phyloP scores from a whole-genome alignment of 441 rosid genomes.

The Kokia cookei region DNA sequence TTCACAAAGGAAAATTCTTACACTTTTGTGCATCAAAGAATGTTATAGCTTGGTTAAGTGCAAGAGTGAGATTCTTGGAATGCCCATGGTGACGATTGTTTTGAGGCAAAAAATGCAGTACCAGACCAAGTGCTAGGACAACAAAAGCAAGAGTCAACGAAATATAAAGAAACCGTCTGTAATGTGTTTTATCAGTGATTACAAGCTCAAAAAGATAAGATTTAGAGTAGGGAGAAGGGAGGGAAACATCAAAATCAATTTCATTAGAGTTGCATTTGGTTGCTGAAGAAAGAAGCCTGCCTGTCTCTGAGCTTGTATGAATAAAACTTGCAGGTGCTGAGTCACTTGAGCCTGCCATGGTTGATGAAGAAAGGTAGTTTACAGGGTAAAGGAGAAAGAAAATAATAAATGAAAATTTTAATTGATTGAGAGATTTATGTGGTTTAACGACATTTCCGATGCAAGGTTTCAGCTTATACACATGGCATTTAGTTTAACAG shows the following conservation, averaged over 20 bases:
- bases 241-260: slow-evolving; percentile 24
- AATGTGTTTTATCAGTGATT: slow-evolving; percentile 32
- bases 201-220: slow-evolving; percentile 41
- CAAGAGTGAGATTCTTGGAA: slow-evolving; percentile 49
- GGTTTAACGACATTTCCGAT: slow-evolving; percentile 8
- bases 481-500: neutral
- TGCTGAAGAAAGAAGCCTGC: slow-evolving; percentile 42
- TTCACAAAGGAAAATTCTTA: slow-evolving; percentile 7
- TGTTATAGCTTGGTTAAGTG: slow-evolving; percentile 42
- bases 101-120: slow-evolving; percentile 33
- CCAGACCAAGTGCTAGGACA: slow-evolving; percentile 16
- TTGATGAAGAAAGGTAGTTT: slow-evolving; percentile 1
- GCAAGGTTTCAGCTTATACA: slow-evolving; percentile 3
- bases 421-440: neutral
- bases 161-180: slow-evolving; percentile 37
- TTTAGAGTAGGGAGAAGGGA: slow-evolving; percentile 45
- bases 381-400: neutral
- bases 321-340: slow-evolving; percentile 16
- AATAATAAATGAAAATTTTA: neutral
- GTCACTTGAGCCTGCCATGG: slow-evolving; percentile 21
- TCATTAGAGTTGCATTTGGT: slow-evolving; percentile 47
- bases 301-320: slow-evolving; percentile 34
- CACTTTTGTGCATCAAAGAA: slow-evolving; percentile 68
- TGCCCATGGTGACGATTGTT: slow-evolving; percentile 22
- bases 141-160: slow-evolving; percentile 16